These are phyloP conservation scores for Heterobasidion parviporum DNA, from an alignment of 1,284 basidiomycete species.

Conservation along the genomic window DNA sequence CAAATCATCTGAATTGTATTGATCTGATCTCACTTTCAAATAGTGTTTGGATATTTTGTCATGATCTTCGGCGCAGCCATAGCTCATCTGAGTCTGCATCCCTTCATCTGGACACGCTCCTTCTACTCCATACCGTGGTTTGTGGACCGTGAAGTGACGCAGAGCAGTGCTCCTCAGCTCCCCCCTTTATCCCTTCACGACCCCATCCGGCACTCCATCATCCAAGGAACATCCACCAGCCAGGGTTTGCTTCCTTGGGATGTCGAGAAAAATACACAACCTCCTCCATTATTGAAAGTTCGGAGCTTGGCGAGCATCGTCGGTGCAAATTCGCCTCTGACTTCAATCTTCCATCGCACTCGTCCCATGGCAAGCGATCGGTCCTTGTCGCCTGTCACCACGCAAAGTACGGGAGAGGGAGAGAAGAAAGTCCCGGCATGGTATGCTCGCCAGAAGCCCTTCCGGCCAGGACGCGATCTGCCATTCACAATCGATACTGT, in stretches of 20 bases:
- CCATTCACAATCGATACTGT: constrained; percentile 7
- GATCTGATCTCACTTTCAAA: background rate
- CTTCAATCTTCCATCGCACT: no score
- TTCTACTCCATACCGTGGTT: constrained; percentile 56
- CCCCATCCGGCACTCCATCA: constrained; percentile 9
- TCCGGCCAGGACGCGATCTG: constrained; percentile 13
- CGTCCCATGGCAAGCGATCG: background rate
- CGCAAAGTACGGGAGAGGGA: background rate
- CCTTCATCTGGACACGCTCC: constrained; percentile 41
- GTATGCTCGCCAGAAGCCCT: constrained; percentile 11
- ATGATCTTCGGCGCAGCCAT: constrained; percentile 35
- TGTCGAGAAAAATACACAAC: constrained; percentile 4
- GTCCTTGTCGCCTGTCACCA: no score
- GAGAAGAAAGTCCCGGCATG: constrained; percentile 8
- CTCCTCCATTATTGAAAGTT: constrained; percentile 1
- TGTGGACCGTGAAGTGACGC: constrained; percentile 6
- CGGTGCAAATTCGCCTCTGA: background rate
- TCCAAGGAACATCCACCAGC: constrained; percentile 6
- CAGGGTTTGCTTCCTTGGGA: constrained; percentile 6
- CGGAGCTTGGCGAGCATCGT: background rate
- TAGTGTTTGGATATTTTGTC: constrained; percentile 47
- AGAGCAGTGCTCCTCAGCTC: constrained; percentile 5
- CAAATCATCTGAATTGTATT: constrained; percentile 14
- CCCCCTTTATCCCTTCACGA: constrained; percentile 10
- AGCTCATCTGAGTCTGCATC: constrained; percentile 31